Evolutionary conservation across 345 rosid genomes (phyloP).

Genomic region (Punica granatum): DNA sequence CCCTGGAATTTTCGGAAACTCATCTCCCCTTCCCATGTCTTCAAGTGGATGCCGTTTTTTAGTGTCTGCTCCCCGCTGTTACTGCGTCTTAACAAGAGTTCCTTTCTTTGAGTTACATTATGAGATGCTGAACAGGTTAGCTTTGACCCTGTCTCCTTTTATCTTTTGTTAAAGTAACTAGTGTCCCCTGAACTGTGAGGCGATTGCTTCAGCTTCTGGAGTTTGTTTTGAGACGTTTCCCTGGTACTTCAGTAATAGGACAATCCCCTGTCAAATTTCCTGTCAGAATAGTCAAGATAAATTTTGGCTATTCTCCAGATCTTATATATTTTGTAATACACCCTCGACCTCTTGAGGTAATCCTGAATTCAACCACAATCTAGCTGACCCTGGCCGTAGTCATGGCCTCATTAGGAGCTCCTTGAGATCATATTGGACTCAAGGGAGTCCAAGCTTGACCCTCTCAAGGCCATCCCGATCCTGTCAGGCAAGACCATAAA

Average conservation of each 20-base stretch:
- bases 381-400: no score
- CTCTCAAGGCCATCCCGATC: no score
- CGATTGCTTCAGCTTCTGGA: not conserved
- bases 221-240: not conserved
- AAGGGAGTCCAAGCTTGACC: no score
- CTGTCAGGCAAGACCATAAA: no score
- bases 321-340: not conserved
- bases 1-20: slow-evolving; percentile 59
- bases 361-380: no score
- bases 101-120: slow-evolving; percentile 96
- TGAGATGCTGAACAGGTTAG: slow-evolving; percentile 92
- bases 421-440: no score
- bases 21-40: slow-evolving; percentile 44
- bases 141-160: slow-evolving; percentile 14
- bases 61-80: slow-evolving; percentile 98
- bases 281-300: not conserved
- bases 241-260: not conserved
- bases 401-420: no score
- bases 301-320: not conserved
- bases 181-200: not conserved
- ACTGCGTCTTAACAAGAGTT: slow-evolving; percentile 82
- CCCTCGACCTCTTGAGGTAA: not conserved
- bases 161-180: not conserved
- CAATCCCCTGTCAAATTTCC: not conserved
- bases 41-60: slow-evolving; percentile 64